These are phyloP conservation scores for Dothistroma pini DNA, from an alignment of 2,329 filamentous ascomycete genomes.

Conservation along the genomic window DNA sequence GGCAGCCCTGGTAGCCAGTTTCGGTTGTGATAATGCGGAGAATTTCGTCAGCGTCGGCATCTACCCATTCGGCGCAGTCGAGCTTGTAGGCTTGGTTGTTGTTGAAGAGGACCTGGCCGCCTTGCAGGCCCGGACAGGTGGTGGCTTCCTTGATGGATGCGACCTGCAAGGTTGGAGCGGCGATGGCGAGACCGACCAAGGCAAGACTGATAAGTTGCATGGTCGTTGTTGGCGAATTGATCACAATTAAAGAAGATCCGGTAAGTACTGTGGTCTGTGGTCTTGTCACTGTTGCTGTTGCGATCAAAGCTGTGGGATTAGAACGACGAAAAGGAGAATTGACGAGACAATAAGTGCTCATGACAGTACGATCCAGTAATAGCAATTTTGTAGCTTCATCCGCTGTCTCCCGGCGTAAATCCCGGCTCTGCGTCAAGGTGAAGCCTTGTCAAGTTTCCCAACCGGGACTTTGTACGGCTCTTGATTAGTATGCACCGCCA, in stretches of 20 bases:
- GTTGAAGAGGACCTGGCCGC: constrained; percentile 3
- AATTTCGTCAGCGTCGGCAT: constrained; percentile 1
- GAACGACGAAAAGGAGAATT: background rate
- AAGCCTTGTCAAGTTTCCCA: background rate
- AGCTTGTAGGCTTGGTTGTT: constrained; percentile 13
- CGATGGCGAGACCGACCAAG: background rate
- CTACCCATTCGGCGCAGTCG: constrained; percentile 13
- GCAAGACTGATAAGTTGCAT: background rate
- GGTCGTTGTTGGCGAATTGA: background rate
- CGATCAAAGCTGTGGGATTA: background rate
- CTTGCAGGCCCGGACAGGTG: constrained; percentile 9
- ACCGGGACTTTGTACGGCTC: background rate
- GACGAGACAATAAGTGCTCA: background rate
- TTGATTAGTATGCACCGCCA: background rate
- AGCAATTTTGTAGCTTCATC: background rate
- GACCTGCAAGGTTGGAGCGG: background rate
- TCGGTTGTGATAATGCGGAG: constrained; percentile 11
- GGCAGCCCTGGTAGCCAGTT: constrained; percentile 13
- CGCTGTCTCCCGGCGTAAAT: background rate
- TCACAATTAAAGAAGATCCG: background rate
- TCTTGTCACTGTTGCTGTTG: background rate
- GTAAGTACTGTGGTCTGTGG: background rate
- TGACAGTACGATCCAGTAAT: background rate
- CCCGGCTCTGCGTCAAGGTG: background rate
- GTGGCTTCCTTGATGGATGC: background rate